Evolutionary conservation across 2,329 filamentous ascomycete genomes (phyloP).

Genomic region (Venturia pyrina): DNA sequence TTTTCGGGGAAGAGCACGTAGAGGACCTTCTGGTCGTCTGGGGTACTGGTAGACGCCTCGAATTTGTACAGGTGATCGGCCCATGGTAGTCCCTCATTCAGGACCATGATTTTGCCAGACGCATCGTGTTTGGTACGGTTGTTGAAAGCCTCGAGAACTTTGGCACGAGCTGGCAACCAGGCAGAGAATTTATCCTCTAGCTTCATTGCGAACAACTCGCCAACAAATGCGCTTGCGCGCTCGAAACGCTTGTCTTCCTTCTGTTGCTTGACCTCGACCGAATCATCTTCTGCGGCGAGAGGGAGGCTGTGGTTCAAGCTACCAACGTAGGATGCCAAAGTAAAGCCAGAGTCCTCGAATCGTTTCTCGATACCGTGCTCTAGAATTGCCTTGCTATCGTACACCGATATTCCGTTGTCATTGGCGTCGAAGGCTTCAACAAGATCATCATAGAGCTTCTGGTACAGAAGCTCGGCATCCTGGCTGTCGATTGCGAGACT

Average conservation of each 20-base stretch:
- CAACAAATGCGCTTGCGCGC: conserved; percentile 70
- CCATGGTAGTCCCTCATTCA: conserved; percentile 81
- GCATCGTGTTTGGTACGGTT: conserved; percentile 58
- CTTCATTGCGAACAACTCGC: conserved; percentile 66
- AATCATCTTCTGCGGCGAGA: conserved; percentile 14
- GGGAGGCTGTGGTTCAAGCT: conserved; percentile 56
- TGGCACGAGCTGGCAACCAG: conserved; percentile 79
- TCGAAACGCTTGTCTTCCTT: conserved; percentile 75
- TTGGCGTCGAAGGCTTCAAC: conserved; percentile 95
- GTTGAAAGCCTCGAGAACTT: conserved; percentile 67
- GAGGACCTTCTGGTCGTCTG: conserved; percentile 43
- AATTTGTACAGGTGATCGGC: conserved; percentile 91
- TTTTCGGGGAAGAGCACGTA: conserved; percentile 92
- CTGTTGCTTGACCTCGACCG: conserved; percentile 43
- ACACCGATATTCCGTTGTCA: conserved; percentile 85
- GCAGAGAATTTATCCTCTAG: conserved; percentile 63
- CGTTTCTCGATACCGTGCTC: conserved; percentile 68
- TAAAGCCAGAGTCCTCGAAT: conserved; percentile 75
- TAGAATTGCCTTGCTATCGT: conserved; percentile 60
- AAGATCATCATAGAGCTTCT: conserved; percentile 87
- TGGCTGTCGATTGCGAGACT: conserved; percentile 46
- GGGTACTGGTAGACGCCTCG: conserved; percentile 48
- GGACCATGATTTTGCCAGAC: conserved; percentile 69
- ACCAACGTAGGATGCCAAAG: conserved; percentile 80
- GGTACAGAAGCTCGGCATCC: conserved; percentile 66